Evolutionary conservation across 148 eudicot species (phyloP).

Genomic region (Chenopodium album): DNA sequence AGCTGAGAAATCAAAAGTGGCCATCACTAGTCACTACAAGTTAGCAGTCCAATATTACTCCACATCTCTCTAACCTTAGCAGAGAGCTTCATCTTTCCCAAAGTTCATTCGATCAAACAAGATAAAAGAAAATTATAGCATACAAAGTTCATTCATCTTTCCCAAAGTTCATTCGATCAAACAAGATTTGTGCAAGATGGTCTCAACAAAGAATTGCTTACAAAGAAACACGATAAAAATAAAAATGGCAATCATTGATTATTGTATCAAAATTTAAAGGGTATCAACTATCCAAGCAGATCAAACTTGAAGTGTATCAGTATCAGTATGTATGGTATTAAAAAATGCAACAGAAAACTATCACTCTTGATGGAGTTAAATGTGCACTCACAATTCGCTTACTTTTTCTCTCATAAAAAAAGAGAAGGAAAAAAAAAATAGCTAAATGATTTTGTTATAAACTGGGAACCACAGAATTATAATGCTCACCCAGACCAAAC

Average conservation of each 20-base stretch:
- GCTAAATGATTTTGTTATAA: constrained; percentile 18
- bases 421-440: neutral
- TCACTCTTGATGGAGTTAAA: neutral
- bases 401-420: neutral
- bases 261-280: neutral
- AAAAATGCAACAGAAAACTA: neutral
- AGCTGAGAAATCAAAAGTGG: too few species aligned
- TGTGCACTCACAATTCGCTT: neutral
- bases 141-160: too few species aligned
- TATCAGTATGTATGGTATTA: neutral
- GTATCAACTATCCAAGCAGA: neutral
- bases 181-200: too few species aligned
- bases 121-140: too few species aligned
- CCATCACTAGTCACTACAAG: too few species aligned
- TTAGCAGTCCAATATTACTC: too few species aligned
- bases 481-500: constrained; percentile 83
- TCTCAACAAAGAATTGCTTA: neutral
- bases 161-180: too few species aligned
- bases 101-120: too few species aligned
- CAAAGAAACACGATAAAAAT: neutral
- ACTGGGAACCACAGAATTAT: constrained; percentile 57
- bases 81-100: too few species aligned
- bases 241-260: neutral
- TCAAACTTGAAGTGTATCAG: neutral
- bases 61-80: too few species aligned